phyloP scores from a whole-genome alignment of 2,329 filamentous ascomycete genomes.

The Scortechinia acanthostroma region DNA sequence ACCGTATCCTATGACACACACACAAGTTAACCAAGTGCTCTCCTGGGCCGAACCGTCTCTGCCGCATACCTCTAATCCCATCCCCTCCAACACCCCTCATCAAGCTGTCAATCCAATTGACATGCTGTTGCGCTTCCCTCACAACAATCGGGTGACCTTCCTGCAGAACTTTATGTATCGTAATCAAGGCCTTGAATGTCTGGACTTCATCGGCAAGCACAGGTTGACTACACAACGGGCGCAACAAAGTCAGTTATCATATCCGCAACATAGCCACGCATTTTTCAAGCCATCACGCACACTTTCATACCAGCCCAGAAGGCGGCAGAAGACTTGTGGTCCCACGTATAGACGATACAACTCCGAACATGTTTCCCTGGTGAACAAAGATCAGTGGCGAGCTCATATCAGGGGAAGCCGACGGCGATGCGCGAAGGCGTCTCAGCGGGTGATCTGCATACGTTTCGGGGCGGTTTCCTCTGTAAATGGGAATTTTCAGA shows the following conservation, averaged over 20 bases:
- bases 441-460: conserved; percentile 18
- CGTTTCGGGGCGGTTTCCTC: conserved; percentile 64
- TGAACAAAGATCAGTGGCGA: conserved; percentile 26
- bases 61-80: conserved; percentile 60
- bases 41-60: conserved; percentile 3
- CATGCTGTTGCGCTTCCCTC: conserved; percentile 81
- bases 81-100: conserved; percentile 77
- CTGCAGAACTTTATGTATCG: conserved; percentile 92
- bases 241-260: not conserved
- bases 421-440: too few relatives aligned
- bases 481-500: conserved; percentile 13
- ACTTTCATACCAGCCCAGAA: conserved; percentile 99
- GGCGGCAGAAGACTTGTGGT: conserved; percentile 87
- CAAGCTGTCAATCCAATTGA: conserved; percentile 86
- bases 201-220: conserved; percentile 96
- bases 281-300: conserved; percentile 40
- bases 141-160: conserved; percentile 87
- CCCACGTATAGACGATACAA: conserved; percentile 98
- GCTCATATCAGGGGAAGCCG: too few relatives aligned
- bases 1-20: conserved; percentile 48
- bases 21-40: conserved; percentile 4
- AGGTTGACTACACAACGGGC: conserved; percentile 61
- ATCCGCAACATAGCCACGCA: conserved; percentile 4
- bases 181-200: conserved; percentile 97
- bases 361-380: conserved; percentile 81